A percentile compares a stretch with the other conserved stretches of the same genome.
phyloP scores from a whole-genome alignment of 768 basidiomycete genomes.

The Kwoniella europaea region DNA sequence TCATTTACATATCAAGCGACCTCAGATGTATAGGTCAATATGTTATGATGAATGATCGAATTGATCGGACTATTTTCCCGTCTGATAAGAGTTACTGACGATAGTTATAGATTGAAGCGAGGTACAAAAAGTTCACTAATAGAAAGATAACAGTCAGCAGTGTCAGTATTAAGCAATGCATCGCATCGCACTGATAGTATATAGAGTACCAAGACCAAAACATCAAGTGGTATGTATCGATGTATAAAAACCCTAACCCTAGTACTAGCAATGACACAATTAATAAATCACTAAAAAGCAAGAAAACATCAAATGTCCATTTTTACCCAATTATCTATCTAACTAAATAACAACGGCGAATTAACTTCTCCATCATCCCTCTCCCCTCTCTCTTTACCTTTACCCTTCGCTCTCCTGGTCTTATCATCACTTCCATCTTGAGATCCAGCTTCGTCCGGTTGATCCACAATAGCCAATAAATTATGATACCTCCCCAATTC shows the following conservation, averaged over 20 bases:
- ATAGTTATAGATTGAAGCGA: too few relatives aligned
- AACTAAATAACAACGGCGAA: neutral
- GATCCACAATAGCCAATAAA: constrained; percentile 67
- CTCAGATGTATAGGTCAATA: neutral
- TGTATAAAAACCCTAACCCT: too few relatives aligned
- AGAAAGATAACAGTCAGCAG: too few relatives aligned
- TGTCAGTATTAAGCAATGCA: too few relatives aligned
- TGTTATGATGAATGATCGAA: too few relatives aligned
- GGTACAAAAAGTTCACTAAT: too few relatives aligned
- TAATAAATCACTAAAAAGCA: neutral
- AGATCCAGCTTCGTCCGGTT: neutral
- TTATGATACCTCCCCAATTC: constrained; percentile 78
- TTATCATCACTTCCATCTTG: neutral
- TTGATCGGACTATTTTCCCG: too few relatives aligned
- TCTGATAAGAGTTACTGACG: too few relatives aligned
- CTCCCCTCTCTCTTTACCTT: neutral
- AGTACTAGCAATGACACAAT: neutral
- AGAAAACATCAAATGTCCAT: neutral
- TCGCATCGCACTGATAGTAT: too few relatives aligned
- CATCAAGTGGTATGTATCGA: too few relatives aligned
- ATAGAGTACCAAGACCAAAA: too few relatives aligned
- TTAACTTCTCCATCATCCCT: constrained; percentile 3
- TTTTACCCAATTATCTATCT: neutral
- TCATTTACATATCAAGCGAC: neutral
- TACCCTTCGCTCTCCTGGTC: neutral